These are phyloP conservation scores for Polyplosphaeria fusca DNA, from an alignment of 495 filamentous ascomycete genomes.

Conservation along the genomic window DNA sequence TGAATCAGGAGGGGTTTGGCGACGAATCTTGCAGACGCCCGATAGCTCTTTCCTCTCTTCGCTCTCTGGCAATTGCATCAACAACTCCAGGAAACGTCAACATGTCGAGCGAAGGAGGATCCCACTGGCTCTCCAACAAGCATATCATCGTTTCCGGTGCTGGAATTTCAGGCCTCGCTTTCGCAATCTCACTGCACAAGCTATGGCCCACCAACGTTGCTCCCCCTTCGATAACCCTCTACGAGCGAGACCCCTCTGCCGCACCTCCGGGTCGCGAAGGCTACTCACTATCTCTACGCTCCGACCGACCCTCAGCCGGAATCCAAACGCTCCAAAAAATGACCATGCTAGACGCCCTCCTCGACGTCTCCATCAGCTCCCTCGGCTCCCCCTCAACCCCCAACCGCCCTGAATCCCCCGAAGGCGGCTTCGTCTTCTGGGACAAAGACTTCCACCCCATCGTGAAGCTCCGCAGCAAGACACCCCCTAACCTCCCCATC, in stretches of 20 bases:
- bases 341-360: slow-evolving; percentile 31
- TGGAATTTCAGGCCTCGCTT: slow-evolving; percentile 41
- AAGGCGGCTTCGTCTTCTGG: slow-evolving; percentile 32
- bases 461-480: slow-evolving; percentile 14
- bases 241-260: slow-evolving; percentile 38
- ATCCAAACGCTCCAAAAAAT: slow-evolving; percentile 37
- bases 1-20: too few species aligned
- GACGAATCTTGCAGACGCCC: too few species aligned
- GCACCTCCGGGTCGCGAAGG: slow-evolving; percentile 31
- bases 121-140: slow-evolving; percentile 40
- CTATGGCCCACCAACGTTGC: slow-evolving; percentile 31
- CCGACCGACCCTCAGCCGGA: slow-evolving; percentile 30
- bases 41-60: too few species aligned
- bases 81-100: too few species aligned
- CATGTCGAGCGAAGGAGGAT: too few species aligned
- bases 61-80: too few species aligned
- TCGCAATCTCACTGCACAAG: slow-evolving; percentile 39
- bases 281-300: slow-evolving; percentile 42
- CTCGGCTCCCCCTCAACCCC: not conserved
- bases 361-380: slow-evolving; percentile 10
- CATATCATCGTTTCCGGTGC: slow-evolving; percentile 42
- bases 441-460: slow-evolving; percentile 28
- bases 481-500: slow-evolving; percentile 14
- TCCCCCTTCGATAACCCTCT: slow-evolving; percentile 34
- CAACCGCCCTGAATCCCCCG: not conserved